Evolutionary conservation across 441 rosid genomes (phyloP), one percentile per base, ranked within the genome.

Genomic region (Hura crepitans): DNA sequence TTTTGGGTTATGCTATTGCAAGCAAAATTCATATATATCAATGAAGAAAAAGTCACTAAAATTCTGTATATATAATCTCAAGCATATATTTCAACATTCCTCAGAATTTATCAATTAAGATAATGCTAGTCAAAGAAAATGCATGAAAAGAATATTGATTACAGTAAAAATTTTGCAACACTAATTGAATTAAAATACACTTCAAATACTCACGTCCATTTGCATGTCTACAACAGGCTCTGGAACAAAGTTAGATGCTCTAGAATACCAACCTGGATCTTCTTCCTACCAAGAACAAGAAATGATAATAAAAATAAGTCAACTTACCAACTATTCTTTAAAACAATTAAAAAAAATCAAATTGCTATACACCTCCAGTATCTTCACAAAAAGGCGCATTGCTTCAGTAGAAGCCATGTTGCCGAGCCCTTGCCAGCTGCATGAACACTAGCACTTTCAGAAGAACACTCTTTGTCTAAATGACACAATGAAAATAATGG

Each of bases 301-400:
- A 68, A 45, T 63, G 22, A 46, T 33, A 37, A n/a, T n/a, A 65
- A 55, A 17, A 47, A 25, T 71, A 70, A 76, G 63, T 49, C 67
- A 3, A 54, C 13, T 43, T 20, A 28, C 15, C 30, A 30, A 39
- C 14, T 45, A 45, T 78, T 18, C 60, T 60, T 33, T 33, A 37
- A 75, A 22, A 11, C 53, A 33, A 12, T 56, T 75, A 18, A 45
- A 62, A 55, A 62, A 72, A 70, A 67, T 18, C 3, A 61, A 51
- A 75, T 39, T 66, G 71, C 70, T 37, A 42, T 37, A 72, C 66
- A 91, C 99, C 99, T 96, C 99, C 77, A 96, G 77, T 75, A 96
- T 89, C 83, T 96, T 96, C 84, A 93, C 98, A 83, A 96, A 96
- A 62, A 96, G 99, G 63, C 97, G 98, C 99, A 96, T 96, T n/a